These are phyloP conservation scores for Salix suchowensis DNA, from an alignment of 345 rosid genomes.

Conservation along the genomic window DNA sequence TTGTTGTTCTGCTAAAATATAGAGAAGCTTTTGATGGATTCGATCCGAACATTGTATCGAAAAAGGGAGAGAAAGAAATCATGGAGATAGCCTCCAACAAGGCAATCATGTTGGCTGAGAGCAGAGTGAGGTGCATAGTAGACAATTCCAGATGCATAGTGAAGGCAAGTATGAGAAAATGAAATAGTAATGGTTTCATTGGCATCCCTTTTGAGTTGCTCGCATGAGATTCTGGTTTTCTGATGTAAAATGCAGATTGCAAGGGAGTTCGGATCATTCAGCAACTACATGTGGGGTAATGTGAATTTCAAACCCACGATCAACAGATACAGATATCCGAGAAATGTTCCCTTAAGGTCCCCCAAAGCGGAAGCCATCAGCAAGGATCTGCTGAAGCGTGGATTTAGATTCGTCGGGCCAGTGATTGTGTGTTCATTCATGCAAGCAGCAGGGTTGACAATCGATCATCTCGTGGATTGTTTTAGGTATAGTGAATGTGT, in stretches of 20 bases:
- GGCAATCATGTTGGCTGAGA: slow-evolving; percentile 67
- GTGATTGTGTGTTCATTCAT: slow-evolving; percentile 88
- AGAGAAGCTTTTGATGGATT: slow-evolving; percentile 80
- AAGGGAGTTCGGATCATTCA: slow-evolving; percentile 78
- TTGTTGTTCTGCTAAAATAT: neutral
- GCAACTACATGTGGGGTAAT: slow-evolving; percentile 78
- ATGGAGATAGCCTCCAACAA: slow-evolving; percentile 63
- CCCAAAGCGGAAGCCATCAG: slow-evolving; percentile 88
- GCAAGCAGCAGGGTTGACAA: slow-evolving; percentile 90
- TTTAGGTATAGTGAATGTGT: slow-evolving; percentile 75
- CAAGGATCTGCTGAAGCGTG: slow-evolving; percentile 71
- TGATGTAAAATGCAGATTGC: slow-evolving; percentile 38
- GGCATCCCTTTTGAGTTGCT: neutral
- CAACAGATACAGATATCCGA: slow-evolving; percentile 63
- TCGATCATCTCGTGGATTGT: slow-evolving; percentile 86
- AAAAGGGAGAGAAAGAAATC: slow-evolving; percentile 80
- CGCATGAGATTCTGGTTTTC: neutral
- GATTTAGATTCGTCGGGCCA: slow-evolving; percentile 88
- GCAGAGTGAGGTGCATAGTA: slow-evolving; percentile 78
- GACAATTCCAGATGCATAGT: slow-evolving; percentile 85
- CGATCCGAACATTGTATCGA: slow-evolving; percentile 68
- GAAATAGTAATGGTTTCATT: neutral
- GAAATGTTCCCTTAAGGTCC: slow-evolving; percentile 72
- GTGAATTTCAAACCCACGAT: slow-evolving; percentile 75
- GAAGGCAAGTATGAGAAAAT: slow-evolving; percentile 48